Evolutionary conservation across 2,329 filamentous ascomycete genomes (phyloP), one percentile per base, ranked within the genome.

Genomic region (Diplodia intermedia): DNA sequence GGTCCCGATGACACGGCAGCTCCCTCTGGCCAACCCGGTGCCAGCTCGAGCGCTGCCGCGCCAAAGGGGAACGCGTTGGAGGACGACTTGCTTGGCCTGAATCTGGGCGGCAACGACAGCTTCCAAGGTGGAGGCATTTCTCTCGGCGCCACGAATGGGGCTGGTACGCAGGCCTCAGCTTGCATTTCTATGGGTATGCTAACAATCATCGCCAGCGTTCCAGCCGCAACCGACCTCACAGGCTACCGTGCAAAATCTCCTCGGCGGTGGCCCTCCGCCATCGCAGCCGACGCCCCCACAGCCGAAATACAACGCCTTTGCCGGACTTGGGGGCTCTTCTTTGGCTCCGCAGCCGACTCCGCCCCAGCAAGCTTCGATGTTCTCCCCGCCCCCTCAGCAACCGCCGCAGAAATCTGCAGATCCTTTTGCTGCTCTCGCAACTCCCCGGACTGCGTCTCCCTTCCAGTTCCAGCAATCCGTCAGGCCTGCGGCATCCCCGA

Each of bases 11-110:
- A 89, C 49, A 81, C 85, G 50, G 83, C 82, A 67, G 69, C 75
- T 33, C 71, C 76, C 53, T 69, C 75, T 60, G 75, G 78, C 65
- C 69, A 76, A 52, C 73, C 73, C 43, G 65, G 68, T 73, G 78
- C 68, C 20, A 77, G 79, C 66, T 82, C 84, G 31, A 63, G 38
- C 38, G 79, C 81, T 14, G 74, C 79, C 31, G 78, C 82, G 54
- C 80, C 82, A 38, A 86, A 87, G 68, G 81, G 87, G 0, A 89
- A 87, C 66, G 89, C 91, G 15, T 79, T 98, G 26, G 94, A 97
- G 75, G 94, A 96, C 77, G 95, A 99, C 76, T 84, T 99, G 8
- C 84, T 99, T 4, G 95, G 95, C 0, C 82, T 99, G 53, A 96
- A 93, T 50, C 87, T 99, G 74, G 75, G 76, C 20, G 89, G 76